These are phyloP conservation scores for Pichia cactophila DNA, from an alignment of 1,139 yeast species.

Conservation along the genomic window DNA sequence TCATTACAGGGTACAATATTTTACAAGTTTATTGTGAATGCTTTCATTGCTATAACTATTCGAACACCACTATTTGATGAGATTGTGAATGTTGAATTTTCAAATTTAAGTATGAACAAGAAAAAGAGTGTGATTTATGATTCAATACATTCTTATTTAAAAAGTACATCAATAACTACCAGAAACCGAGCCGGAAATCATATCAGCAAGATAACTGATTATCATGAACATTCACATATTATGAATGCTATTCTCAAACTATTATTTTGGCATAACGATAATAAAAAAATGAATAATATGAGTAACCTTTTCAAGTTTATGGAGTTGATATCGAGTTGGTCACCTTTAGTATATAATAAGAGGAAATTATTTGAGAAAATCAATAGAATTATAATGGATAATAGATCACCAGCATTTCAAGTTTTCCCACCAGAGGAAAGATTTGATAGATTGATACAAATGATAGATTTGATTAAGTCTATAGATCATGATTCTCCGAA, in stretches of 20 bases:
- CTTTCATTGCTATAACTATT: background rate
- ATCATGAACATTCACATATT: slow-evolving; percentile 10
- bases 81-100: slow-evolving; percentile 8
- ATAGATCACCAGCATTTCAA: background rate
- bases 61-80: slow-evolving; percentile 1
- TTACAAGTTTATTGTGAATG: slow-evolving; percentile 4
- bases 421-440: background rate
- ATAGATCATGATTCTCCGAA: slow-evolving; percentile 2
- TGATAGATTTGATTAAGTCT: slow-evolving; percentile 4
- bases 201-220: slow-evolving; percentile 6
- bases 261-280: background rate
- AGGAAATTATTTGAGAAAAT: slow-evolving; percentile 3
- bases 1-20: slow-evolving; percentile 1
- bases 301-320: slow-evolving; percentile 1
- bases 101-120: slow-evolving; percentile 4
- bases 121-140: slow-evolving; percentile 4
- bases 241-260: slow-evolving; percentile 2
- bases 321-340: slow-evolving; percentile 8
- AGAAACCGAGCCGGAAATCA: slow-evolving; percentile 12
- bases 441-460: slow-evolving; percentile 4
- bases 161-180: background rate
- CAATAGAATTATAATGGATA: slow-evolving; percentile 3
- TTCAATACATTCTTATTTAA: slow-evolving; percentile 2
- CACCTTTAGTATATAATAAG: slow-evolving; percentile 9
- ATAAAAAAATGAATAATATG: slow-evolving; percentile 4